Evolutionary conservation across 331 rosid genomes (phyloP), one percentile per base, ranked within the genome.

Genomic region (Pyrus hybrid): DNA sequence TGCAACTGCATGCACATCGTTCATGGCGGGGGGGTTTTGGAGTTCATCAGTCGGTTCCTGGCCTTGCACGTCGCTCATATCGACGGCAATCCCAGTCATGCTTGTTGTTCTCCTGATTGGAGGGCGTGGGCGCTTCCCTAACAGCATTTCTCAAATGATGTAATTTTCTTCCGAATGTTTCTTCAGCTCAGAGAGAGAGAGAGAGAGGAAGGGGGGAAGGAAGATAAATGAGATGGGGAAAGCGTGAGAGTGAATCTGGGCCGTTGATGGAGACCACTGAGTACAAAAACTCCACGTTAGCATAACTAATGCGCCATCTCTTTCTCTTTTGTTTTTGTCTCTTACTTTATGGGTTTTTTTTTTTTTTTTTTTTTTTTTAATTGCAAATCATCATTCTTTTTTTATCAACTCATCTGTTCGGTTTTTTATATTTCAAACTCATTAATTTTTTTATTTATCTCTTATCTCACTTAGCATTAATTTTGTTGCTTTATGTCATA

Each of bases 191-290:
- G 12, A 22, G 63, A 57, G 29, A 28, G 63, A 63, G 77, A 21
- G 74, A 37, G 35, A 51, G 23, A 1, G 86, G 73, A 64, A 72
- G 65, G 22, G 77, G 77, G 76, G 54, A 71, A 63, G 74, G 67
- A 76, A 86, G 91, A 81, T 86, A 85, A 80, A 85, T 73, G 80
- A 69, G 49, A 80, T 47, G 78, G 53, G 45, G 66, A 72, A 80
- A 58, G 63, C 41, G 72, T 69, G 70, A 57, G 76, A 72, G 13
- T 25, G 61, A 84, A 92, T 87, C 91, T 79, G 68, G 75, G 67
- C 93, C 93, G 85, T 88, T 83, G 84, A 70, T 82, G 80, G 83
- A 54, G 77, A 68, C 56, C 81, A 80, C 75, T 82, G 43, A 72
- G 62, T 73, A 80, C 72, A 47, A 78, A 58, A 8, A 70, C 61